Evolutionary conservation across 768 basidiomycete species (phyloP), one percentile per base, ranked within the genome.

Genomic region (Kwoniella botswanensis): DNA sequence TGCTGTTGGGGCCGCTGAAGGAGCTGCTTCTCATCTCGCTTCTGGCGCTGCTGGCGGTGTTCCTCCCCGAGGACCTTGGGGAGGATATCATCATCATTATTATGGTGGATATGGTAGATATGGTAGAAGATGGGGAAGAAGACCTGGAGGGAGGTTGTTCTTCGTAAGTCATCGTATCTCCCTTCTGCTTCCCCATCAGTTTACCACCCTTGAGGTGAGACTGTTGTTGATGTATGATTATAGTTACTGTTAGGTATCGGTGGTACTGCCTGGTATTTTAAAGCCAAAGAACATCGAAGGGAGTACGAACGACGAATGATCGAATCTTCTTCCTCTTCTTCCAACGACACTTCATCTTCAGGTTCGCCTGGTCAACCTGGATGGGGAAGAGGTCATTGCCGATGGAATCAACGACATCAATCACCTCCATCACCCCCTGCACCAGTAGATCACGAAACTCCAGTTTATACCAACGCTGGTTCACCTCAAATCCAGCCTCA

Each of bases 221-320:
- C 26, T n/a, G 22, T 59, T 56, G 11, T 52, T 55, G 18, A n/a
- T 44, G 29, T 12, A 12, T 53, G 15, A 7, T 35, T 18, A 57
- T 63, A 77, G 76, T 71, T 77, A 53, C 68, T 68, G 18, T 46
- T 77, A 18, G 76, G 76, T 72, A 56, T 67, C 21, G 64, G 68
- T 17, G 76, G 68, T 17, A 71, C 72, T 12, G 55, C 56, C 26
- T 70, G 58, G 61, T 77, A 71, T 17, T 60, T 67, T 24, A 46
- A 64, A 15, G 53, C 58, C 17, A 70, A 73, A 66, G 67, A 77
- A 46, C 54, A 58, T 18, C 50, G 52, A 50, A 57, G 43, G 18
- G 65, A 65, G 54, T 55, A 63, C 18, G 44, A 65, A 44, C 35
- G 53, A 24, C 42, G 56, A 59, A 35, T 58, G 24, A 35, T 65